Percentiles rank a stretch among this genome's conserved stretches.
phyloP scores from a whole-genome alignment of 768 basidiomycete genomes.

The Nidularia pulvinata region DNA sequence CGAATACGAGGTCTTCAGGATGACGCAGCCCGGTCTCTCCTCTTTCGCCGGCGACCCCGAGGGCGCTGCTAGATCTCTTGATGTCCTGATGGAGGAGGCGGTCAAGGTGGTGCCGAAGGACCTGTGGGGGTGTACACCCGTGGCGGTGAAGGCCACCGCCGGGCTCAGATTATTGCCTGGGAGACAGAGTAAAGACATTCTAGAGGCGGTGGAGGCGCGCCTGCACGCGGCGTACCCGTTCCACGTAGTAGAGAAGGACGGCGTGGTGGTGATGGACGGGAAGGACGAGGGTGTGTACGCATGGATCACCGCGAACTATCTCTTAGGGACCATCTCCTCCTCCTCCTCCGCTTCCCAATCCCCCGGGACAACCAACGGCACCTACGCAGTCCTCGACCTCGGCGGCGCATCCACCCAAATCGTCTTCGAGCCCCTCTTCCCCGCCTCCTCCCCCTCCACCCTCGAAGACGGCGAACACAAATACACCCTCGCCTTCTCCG shows the following conservation, averaged over 20 bases:
- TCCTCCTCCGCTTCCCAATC: constrained; percentile 47
- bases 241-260: constrained; percentile 45
- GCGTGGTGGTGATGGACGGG: constrained; percentile 92
- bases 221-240: constrained; percentile 70
- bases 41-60: constrained; percentile 53
- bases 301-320: constrained; percentile 98
- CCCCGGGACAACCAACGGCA: constrained; percentile 32
- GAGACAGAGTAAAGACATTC: constrained; percentile 63
- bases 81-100: constrained; percentile 81
- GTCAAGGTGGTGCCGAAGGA: constrained; percentile 69
- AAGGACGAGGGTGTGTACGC: constrained; percentile 97
- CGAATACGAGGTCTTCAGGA: constrained; percentile 93
- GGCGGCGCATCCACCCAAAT: constrained; percentile 98
- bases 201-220: constrained; percentile 68
- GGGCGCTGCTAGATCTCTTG: constrained; percentile 78
- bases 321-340: constrained; percentile 71
- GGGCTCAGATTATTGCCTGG: constrained; percentile 76
- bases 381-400: constrained; percentile 93
- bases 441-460: constrained; percentile 24
- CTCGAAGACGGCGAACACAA: constrained; percentile 87
- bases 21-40: constrained; percentile 81
- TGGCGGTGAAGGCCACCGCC: constrained; percentile 92
- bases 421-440: constrained; percentile 85
- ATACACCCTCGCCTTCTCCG: constrained; percentile 80
- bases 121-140: constrained; percentile 76